Conservation (phyloP, 108 stramenopile species). For the Conticribra weissflogii region DNA sequence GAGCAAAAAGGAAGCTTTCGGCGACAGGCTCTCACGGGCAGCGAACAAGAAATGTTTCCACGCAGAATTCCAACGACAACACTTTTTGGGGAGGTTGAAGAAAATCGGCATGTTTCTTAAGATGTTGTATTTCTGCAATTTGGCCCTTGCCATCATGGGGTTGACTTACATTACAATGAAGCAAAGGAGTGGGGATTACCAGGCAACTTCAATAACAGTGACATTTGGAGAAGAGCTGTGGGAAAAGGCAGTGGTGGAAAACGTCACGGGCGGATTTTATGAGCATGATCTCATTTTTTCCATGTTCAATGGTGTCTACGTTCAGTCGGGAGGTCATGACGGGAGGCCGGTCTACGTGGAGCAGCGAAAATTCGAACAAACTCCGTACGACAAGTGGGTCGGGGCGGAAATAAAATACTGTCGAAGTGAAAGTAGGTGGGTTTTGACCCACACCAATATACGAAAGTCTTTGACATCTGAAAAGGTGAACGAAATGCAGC, state of each 20-base stretch:
- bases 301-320: conserved; percentile 5
- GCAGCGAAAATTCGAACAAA: conserved; percentile 2
- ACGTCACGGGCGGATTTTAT: neutral
- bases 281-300: conserved; percentile 2
- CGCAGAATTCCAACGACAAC: too few species aligned
- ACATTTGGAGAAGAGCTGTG: conserved; percentile 43
- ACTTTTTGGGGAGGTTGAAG: too few species aligned
- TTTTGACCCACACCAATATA: conserved; percentile 18
- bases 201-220: conserved; percentile 12
- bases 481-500: neutral
- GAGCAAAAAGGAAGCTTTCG: too few species aligned
- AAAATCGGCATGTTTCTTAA: too few species aligned
- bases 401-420: conserved; percentile 27
- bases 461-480: conserved; percentile 10
- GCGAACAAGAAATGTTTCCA: too few species aligned
- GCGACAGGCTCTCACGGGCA: too few species aligned
- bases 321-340: neutral
- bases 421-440: conserved; percentile 6
- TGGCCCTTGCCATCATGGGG: neutral
- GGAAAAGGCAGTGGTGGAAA: conserved; percentile 13
- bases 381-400: neutral
- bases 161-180: conserved; percentile 3
- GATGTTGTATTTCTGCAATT: conserved; percentile 25
- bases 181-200: conserved; percentile 21
- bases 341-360: conserved; percentile 6